These are phyloP conservation scores for Colletotrichum sp. DNA, from an alignment of 2,329 filamentous ascomycete genomes.

Conservation along the genomic window DNA sequence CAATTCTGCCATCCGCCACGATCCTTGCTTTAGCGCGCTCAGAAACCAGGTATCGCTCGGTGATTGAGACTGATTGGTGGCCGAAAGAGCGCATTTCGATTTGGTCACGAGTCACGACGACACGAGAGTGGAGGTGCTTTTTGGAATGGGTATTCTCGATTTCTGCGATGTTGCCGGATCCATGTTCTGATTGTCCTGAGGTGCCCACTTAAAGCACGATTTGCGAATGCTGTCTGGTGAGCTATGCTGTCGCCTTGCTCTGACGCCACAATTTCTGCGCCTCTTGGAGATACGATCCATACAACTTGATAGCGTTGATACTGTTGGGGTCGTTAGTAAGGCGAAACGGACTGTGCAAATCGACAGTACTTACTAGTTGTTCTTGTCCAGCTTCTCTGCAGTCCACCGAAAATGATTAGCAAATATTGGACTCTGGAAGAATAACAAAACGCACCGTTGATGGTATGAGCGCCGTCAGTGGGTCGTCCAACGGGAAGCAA, in stretches of 20 bases:
- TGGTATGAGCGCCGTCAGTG: constrained; percentile 94
- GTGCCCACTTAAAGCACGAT: background rate
- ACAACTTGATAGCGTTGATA: constrained; percentile 94
- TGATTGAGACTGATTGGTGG: background rate
- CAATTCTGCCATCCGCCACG: background rate
- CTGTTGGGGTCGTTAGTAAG: background rate
- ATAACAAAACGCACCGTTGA: constrained; percentile 67
- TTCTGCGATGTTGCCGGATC: background rate
- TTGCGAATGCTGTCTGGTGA: background rate
- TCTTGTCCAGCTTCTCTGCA: constrained; percentile 90
- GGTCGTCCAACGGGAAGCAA: constrained; percentile 96
- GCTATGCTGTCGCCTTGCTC: background rate
- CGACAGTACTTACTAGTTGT: constrained; percentile 69
- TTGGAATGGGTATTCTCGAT: background rate
- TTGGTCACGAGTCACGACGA: background rate
- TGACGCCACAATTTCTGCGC: background rate
- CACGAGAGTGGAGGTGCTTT: background rate
- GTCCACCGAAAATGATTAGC: background rate
- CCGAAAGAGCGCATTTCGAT: background rate
- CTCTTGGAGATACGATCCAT: constrained; percentile 86
- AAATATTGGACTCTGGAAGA: background rate
- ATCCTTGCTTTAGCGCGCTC: background rate
- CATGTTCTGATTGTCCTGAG: background rate
- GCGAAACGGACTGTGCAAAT: rapidly evolving
- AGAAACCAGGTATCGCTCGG: background rate